A percentile compares a stretch with the other conserved stretches of the same genome.
phyloP scores from a whole-genome alignment of 148 eudicot species.

The Fallopia convolvulus region DNA sequence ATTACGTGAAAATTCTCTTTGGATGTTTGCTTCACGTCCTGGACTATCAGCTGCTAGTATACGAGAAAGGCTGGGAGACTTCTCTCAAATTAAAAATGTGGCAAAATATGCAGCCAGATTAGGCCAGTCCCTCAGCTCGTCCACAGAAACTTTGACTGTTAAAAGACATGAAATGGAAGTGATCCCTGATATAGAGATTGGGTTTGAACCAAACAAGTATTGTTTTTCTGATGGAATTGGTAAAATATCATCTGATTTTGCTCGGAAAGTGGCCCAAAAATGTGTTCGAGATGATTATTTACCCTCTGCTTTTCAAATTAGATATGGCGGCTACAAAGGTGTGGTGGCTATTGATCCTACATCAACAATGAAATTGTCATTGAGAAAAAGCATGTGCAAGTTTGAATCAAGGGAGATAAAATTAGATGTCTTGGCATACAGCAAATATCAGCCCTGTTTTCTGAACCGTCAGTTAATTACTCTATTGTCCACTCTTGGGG shows the following conservation, averaged over 20 bases:
- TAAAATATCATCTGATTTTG: slow-evolving; percentile 75
- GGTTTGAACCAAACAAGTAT: slow-evolving; percentile 23
- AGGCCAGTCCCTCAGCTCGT: slow-evolving; percentile 90
- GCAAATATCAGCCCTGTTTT: slow-evolving; percentile 85
- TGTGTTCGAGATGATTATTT: slow-evolving; percentile 34
- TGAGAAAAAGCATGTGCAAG: slow-evolving; percentile 77
- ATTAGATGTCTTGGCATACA: slow-evolving; percentile 66
- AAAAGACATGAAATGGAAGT: slow-evolving; percentile 37
- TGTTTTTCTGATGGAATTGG: slow-evolving; percentile 93
- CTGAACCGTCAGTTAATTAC: slow-evolving; percentile 78
- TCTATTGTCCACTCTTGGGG: slow-evolving; percentile 79
- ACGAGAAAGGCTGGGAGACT: slow-evolving; percentile 82
- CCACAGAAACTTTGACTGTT: slow-evolving; percentile 74
- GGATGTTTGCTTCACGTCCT: slow-evolving; percentile 88
- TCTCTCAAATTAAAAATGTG: slow-evolving; percentile 54
- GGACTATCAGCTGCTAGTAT: slow-evolving; percentile 57
- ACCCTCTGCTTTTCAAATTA: slow-evolving; percentile 85
- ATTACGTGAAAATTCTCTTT: slow-evolving; percentile 71
- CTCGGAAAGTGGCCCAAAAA: slow-evolving; percentile 57
- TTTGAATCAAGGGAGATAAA: slow-evolving; percentile 46
- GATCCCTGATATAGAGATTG: slow-evolving; percentile 47
- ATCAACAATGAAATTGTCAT: slow-evolving; percentile 47
- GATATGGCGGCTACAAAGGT: slow-evolving; percentile 91
- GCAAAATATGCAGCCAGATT: slow-evolving; percentile 98
- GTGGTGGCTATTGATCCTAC: slow-evolving; percentile 86